phyloP scores from a whole-genome alignment of 148 eudicot species.

The Oxyria digyna region DNA sequence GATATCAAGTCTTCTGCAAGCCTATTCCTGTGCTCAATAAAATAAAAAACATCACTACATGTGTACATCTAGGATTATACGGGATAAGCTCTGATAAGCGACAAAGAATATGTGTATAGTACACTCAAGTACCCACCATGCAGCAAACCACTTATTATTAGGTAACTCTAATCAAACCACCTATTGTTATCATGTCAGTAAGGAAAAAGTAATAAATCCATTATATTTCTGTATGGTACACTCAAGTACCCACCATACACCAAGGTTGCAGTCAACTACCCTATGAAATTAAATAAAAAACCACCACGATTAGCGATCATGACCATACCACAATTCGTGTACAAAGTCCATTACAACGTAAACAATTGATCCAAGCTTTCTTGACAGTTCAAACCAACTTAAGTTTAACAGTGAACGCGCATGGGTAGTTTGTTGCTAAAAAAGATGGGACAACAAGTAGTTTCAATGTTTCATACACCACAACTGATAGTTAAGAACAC shows the following conservation, averaged over 20 bases:
- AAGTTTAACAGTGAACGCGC: background rate
- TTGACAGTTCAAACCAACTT: background rate
- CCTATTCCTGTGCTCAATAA: constrained; percentile 45
- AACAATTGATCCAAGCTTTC: background rate
- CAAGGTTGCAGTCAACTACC: background rate
- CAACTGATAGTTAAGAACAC: too few species aligned
- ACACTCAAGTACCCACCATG: too few species aligned
- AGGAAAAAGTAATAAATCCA: background rate
- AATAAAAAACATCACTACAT: background rate
- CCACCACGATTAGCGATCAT: background rate
- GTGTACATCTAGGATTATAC: background rate
- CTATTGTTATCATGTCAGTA: background rate
- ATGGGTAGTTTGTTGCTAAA: background rate
- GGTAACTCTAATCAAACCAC: background rate
- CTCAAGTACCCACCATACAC: background rate
- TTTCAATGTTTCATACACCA: background rate
- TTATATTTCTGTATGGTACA: background rate
- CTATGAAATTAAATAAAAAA: background rate
- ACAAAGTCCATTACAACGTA: background rate
- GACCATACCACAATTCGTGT: background rate
- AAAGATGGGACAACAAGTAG: background rate
- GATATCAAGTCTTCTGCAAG: constrained; percentile 64
- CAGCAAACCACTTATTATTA: too few species aligned
- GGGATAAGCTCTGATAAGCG: background rate
- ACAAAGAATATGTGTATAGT: background rate